Base-by-base conservation (phyloP, 2,329 filamentous ascomycete species). In the Rhinocladiella mackenziei region DNA sequence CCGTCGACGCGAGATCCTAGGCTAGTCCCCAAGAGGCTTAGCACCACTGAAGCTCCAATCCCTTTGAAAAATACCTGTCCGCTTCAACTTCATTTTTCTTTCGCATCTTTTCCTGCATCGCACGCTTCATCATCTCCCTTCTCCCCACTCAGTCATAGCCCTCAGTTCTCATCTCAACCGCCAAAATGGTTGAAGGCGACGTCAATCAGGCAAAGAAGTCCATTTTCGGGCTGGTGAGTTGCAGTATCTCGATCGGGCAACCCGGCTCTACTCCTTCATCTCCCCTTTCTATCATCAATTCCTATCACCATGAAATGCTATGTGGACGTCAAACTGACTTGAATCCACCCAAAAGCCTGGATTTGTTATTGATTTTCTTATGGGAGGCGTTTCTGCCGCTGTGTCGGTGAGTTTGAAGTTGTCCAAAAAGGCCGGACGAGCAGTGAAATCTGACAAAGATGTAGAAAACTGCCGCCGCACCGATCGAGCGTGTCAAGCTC, bases 401-500 rank as follows among this genome's bases (percentile, higher is more conserved):
- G 89, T 98, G 84, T 98, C 92, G 72, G 54, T 56, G 45, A 49
- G 54, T 43, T 28, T 5, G 15, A 22, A 18, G 15, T 42, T 4
- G 23, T 45, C 15, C 5, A 6, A 5, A 13, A 25, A 17, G 36
- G 23, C 15, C 30, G n/a, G 32, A 41, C 3, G 28, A 25, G 30
- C 13, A 23, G 30, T 18, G 13, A 20, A 25, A 40, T 19, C 54
- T 56, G 38, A 56, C 48, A 39, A 23, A 5, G 14, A n/a, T 18
- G 17, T 32, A 56, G 53, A 98, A 98, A 89, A 98, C 92, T 63
- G 92, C 92, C 69, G 92, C 92, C 71, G 92, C 92, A 77, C 92
- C 92, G 76, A 98, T 98, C 66, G 92, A 98, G 89, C 92, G 92
- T 89, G 85, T 98, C 78, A 98, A 98, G 89, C 92, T 98, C 70